Percentiles rank a stretch among this genome's conserved stretches.
phyloP scores from a whole-genome alignment of 2,329 filamentous ascomycete species.

The Sarocladium brachiariae region DNA sequence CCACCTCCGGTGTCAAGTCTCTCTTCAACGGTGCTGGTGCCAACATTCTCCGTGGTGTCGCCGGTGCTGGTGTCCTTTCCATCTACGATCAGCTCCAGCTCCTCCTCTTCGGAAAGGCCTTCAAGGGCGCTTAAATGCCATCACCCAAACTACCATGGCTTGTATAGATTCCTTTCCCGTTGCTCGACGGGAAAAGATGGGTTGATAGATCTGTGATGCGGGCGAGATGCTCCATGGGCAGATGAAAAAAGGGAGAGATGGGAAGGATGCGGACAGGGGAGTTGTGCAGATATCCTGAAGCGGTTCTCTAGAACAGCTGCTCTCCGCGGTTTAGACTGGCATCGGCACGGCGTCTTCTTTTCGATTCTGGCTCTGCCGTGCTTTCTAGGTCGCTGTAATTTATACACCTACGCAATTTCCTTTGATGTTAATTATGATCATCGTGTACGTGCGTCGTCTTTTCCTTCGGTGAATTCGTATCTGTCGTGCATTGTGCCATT shows the following conservation, averaged over 20 bases:
- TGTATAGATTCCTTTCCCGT: conserved; percentile 34
- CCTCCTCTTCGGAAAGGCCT: conserved; percentile 99
- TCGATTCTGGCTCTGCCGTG: conserved; percentile 37
- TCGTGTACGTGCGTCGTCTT: too few species aligned
- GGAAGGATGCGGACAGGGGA: conserved; percentile 39
- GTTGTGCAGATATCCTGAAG: conserved; percentile 31
- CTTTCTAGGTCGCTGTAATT: conserved; percentile 54
- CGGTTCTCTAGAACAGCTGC: conserved; percentile 33
- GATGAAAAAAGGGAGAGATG: conserved; percentile 37
- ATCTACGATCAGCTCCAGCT: conserved; percentile 99
- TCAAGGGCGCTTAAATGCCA: conserved; percentile 59
- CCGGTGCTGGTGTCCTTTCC: conserved; percentile 99
- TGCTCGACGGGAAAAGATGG: conserved; percentile 23
- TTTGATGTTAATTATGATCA: conserved; percentile 22
- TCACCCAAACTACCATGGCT: conserved; percentile 22
- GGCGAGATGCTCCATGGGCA: conserved; percentile 24
- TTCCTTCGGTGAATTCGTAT: too few species aligned
- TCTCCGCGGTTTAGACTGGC: conserved; percentile 42
- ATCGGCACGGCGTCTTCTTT: conserved; percentile 39
- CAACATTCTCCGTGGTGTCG: conserved; percentile 99
- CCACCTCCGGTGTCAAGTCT: conserved; percentile 95
- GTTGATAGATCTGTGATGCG: conserved; percentile 27
- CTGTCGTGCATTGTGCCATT: too few species aligned
- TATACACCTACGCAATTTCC: conserved; percentile 53
- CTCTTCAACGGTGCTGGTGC: conserved; percentile 99